A percentile compares a stretch with the other conserved stretches of the same genome.
These are phyloP conservation scores for Neonectria neomacrospora DNA, from an alignment of 2,329 filamentous ascomycete genomes.

Conservation along the genomic window DNA sequence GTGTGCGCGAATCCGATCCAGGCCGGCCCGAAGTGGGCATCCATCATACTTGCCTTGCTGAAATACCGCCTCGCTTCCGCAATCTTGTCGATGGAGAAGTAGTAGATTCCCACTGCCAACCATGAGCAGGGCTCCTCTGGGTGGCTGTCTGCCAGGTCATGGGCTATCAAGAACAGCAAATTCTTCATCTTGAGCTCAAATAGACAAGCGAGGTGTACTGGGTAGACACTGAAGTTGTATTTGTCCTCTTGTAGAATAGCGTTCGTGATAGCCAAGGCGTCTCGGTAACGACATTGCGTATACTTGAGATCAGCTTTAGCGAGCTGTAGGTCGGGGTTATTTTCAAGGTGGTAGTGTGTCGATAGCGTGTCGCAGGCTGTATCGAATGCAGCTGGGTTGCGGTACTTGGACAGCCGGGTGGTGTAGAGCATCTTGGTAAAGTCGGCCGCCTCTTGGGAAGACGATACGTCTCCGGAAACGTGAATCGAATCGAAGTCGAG, in stretches of 20 bases:
- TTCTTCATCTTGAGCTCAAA: slow-evolving; percentile 90
- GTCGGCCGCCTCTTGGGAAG: slow-evolving; percentile 86
- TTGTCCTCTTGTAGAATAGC: slow-evolving; percentile 84
- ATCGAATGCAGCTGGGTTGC: slow-evolving; percentile 84
- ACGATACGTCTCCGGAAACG: slow-evolving; percentile 70
- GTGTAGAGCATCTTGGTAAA: slow-evolving; percentile 98
- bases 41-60: slow-evolving; percentile 96
- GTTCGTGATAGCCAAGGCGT: slow-evolving; percentile 86
- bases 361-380: slow-evolving; percentile 89
- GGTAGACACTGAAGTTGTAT: slow-evolving; percentile 89
- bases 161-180: slow-evolving; percentile 88
- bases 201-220: slow-evolving; percentile 89
- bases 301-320: slow-evolving; percentile 91
- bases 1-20: slow-evolving; percentile 99
- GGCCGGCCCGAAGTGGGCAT: slow-evolving; percentile 94
- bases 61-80: slow-evolving; percentile 96
- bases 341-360: slow-evolving; percentile 88
- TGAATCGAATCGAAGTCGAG: slow-evolving; percentile 89
- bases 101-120: slow-evolving; percentile 95
- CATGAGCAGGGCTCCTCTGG: slow-evolving; percentile 92
- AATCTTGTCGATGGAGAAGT: slow-evolving; percentile 88
- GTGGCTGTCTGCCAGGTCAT: slow-evolving; percentile 91
- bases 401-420: slow-evolving; percentile 94
- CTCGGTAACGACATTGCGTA: slow-evolving; percentile 92
- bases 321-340: slow-evolving; percentile 90